A percentile compares a stretch with the other conserved stretches of the same genome.
phyloP scores from a whole-genome alignment of 345 rosid genomes.

The Jatropha curcas region DNA sequence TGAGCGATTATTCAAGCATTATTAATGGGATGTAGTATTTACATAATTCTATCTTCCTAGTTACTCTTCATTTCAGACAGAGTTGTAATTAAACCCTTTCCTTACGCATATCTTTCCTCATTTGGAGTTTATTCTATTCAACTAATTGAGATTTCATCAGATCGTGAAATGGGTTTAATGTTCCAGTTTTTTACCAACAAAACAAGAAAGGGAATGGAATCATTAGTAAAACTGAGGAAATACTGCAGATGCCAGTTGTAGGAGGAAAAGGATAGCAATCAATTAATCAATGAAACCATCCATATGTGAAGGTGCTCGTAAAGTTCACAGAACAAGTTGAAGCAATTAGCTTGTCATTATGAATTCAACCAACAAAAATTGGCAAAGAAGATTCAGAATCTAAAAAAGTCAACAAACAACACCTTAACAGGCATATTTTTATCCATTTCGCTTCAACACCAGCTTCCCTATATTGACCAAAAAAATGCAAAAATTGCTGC shows the following conservation, averaged over 20 bases:
- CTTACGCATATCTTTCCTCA: not conserved
- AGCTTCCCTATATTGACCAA: not conserved
- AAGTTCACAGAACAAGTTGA: not conserved
- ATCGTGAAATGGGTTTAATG: not conserved
- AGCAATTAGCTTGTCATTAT: not conserved
- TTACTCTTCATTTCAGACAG: not conserved
- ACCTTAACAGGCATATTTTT: not conserved
- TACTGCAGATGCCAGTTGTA: no score
- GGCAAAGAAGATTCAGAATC: not conserved
- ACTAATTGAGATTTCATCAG: not conserved
- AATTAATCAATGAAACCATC: not conserved
- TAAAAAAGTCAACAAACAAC: not conserved
- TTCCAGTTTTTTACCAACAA: no score
- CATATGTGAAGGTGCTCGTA: not conserved
- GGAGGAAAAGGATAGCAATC: not conserved
- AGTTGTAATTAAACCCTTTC: not conserved
- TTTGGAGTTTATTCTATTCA: not conserved
- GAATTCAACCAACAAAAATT: not conserved
- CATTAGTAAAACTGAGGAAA: not conserved
- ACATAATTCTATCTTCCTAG: not conserved
- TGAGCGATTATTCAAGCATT: no score
- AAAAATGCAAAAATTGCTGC: not conserved
- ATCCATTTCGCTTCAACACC: not conserved
- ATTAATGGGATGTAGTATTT: not conserved
- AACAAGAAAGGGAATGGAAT: not conserved